Evolutionary conservation across 768 basidiomycete species (phyloP).

Genomic region (Candolleomyces efflorescens): DNA sequence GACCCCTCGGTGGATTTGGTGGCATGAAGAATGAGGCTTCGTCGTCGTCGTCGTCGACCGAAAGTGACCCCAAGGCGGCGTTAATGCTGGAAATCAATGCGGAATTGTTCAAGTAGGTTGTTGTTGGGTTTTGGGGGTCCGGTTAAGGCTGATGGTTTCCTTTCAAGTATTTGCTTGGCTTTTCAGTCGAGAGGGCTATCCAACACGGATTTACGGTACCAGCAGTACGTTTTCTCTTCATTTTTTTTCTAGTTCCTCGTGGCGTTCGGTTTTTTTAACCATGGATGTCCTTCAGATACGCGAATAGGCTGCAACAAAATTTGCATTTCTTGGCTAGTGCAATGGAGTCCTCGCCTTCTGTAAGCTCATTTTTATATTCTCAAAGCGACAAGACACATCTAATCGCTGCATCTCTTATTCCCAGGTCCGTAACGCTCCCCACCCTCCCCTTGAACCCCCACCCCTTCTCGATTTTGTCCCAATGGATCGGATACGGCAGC

Average conservation of each 20-base stretch:
- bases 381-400: background rate
- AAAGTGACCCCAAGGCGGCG: constrained; percentile 48
- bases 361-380: constrained; percentile 24
- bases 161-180: constrained; percentile 8
- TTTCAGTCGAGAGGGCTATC: constrained; percentile 11
- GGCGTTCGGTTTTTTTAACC: background rate
- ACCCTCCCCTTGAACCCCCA: constrained; percentile 42
- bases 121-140: background rate
- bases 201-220: constrained; percentile 12
- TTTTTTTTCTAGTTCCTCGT: background rate
- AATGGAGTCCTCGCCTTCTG: constrained; percentile 52
- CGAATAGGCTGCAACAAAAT: constrained; percentile 61
- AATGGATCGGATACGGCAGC: constrained; percentile 57
- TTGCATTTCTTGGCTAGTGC: constrained; percentile 66
- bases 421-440: background rate
- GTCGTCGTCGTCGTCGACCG: background rate
- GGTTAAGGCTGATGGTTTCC: background rate
- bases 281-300: constrained; percentile 40
- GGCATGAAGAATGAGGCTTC: background rate
- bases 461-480: constrained; percentile 46
- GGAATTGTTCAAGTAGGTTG: constrained; percentile 61
- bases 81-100: constrained; percentile 63
- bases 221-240: constrained; percentile 7
- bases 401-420: constrained; percentile 6
- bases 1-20: background rate